Conservation (phyloP, 2,329 filamentous ascomycete genomes). For the Cercospora sp. region DNA sequence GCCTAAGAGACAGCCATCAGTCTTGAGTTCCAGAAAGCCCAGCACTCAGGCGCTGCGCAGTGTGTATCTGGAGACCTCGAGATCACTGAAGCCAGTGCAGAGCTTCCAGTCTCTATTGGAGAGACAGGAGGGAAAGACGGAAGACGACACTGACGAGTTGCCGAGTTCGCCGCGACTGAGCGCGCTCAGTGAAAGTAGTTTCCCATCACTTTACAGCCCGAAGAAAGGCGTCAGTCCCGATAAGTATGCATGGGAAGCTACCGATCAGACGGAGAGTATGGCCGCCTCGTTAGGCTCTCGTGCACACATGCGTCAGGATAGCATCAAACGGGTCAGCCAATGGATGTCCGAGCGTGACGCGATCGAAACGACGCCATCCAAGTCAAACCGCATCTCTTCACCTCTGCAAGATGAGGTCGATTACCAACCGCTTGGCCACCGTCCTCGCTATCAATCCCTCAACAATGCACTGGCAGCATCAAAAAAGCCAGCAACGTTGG, state of each 20-base stretch:
- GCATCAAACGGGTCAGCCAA: slow-evolving; percentile 41
- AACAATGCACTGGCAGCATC: slow-evolving; percentile 20
- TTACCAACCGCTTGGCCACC: not conserved
- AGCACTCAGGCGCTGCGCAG: slow-evolving; percentile 40
- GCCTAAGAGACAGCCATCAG: slow-evolving; percentile 35
- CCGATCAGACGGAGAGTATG: slow-evolving; percentile 22
- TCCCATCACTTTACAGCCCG: slow-evolving; percentile 41
- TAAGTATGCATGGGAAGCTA: slow-evolving; percentile 34
- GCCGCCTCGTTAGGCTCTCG: slow-evolving; percentile 16
- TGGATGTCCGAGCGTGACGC: slow-evolving; percentile 40
- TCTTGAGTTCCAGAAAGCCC: slow-evolving; percentile 37
- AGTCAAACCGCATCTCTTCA: slow-evolving; percentile 32
- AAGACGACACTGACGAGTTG: slow-evolving; percentile 32
- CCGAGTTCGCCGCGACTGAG: slow-evolving; percentile 41
- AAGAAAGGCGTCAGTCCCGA: slow-evolving; percentile 33
- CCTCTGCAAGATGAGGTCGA: slow-evolving; percentile 21
- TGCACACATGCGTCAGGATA: slow-evolving; percentile 34
- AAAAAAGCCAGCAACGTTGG: slow-evolving; percentile 22
- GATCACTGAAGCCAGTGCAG: slow-evolving; percentile 36
- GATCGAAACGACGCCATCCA: slow-evolving; percentile 36
- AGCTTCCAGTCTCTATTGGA: slow-evolving; percentile 42
- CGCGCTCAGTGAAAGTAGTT: slow-evolving; percentile 43
- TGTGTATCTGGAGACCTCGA: slow-evolving; percentile 38
- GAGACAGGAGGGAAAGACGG: slow-evolving; percentile 31
- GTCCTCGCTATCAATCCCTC: slow-evolving; percentile 11